These are phyloP conservation scores for Porodaedalea pini DNA, from an alignment of 1,284 basidiomycete genomes.

Conservation along the genomic window DNA sequence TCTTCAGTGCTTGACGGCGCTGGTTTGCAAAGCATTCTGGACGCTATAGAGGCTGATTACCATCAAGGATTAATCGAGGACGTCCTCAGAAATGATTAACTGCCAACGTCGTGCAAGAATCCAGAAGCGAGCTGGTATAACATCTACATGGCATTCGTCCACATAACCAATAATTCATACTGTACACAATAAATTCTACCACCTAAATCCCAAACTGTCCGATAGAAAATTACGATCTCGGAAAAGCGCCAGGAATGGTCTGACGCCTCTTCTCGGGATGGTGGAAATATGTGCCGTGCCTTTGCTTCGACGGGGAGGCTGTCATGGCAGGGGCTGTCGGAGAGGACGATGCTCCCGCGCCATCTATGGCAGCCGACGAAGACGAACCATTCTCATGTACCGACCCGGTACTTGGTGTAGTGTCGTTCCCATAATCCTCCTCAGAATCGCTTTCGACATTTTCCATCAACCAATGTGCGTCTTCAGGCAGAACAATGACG, in stretches of 20 bases:
- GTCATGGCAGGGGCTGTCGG: slow-evolving; percentile 6
- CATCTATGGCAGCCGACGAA: slow-evolving; percentile 11
- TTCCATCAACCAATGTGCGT: slow-evolving; percentile 63
- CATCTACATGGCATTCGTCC: not conserved
- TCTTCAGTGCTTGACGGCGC: slow-evolving; percentile 77
- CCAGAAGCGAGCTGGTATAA: not conserved
- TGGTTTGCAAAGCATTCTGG: slow-evolving; percentile 60
- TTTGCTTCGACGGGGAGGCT: slow-evolving; percentile 28
- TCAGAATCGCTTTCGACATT: slow-evolving; percentile 42
- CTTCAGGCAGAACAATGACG: slow-evolving; percentile 79
- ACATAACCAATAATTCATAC: not conserved
- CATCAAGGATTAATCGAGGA: slow-evolving; percentile 67
- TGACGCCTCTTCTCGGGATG: slow-evolving; percentile 66
- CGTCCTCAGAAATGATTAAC: slow-evolving; percentile 39
- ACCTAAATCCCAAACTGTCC: not conserved
- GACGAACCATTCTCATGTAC: slow-evolving; percentile 4
- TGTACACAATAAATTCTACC: not conserved
- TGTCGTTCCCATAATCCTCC: slow-evolving; percentile 30
- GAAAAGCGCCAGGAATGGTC: slow-evolving; percentile 51
- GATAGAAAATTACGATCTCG: slow-evolving; percentile 15
- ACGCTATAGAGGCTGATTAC: slow-evolving; percentile 63
- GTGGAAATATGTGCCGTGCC: slow-evolving; percentile 70
- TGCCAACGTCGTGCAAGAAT: not conserved
- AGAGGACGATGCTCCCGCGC: not conserved
- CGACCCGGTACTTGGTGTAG: slow-evolving; percentile 12